Conservation (phyloP, 495 filamentous ascomycete genomes). For the Trichoderma erinaceum region DNA sequence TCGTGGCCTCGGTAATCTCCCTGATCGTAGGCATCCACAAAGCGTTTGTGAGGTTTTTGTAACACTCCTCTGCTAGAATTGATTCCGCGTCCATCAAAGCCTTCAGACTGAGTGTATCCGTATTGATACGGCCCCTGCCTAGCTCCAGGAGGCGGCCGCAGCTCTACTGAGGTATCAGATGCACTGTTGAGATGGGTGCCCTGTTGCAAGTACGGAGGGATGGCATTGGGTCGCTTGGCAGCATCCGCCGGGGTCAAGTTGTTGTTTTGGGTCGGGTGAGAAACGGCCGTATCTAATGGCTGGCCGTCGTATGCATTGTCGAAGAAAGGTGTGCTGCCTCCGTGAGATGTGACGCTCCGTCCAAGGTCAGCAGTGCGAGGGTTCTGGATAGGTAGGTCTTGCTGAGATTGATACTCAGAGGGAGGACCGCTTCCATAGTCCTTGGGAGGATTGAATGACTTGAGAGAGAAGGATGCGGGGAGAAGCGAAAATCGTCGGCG, state of each 20-base stretch:
- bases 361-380: constrained; percentile 35
- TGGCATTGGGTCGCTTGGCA: constrained; percentile 27
- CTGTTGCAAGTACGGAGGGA: constrained; percentile 37
- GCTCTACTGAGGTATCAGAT: constrained; percentile 44
- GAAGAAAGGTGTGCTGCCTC: constrained; percentile 20
- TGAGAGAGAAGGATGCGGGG: constrained; percentile 66
- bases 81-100: constrained; percentile 24
- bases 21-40: constrained; percentile 84
- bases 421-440: constrained; percentile 33
- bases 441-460: constrained; percentile 43
- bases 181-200: constrained; percentile 40
- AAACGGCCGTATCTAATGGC: constrained; percentile 15
- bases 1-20: constrained; percentile 59
- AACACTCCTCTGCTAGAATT: constrained; percentile 48
- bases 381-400: constrained; percentile 43
- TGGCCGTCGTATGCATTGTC: constrained; percentile 40
- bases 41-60: constrained; percentile 76
- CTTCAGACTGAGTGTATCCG: constrained; percentile 33
- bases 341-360: constrained; percentile 24
- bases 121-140: constrained; percentile 28
- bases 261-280: constrained; percentile 18
- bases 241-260: constrained; percentile 18
- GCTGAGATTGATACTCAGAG: constrained; percentile 32
- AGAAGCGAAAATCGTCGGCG: constrained; percentile 70
- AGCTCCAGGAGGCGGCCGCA: constrained; percentile 20